Evolutionary conservation across 2,329 filamentous ascomycete species (phyloP).

Genomic region (Aureobasidium sp.): DNA sequence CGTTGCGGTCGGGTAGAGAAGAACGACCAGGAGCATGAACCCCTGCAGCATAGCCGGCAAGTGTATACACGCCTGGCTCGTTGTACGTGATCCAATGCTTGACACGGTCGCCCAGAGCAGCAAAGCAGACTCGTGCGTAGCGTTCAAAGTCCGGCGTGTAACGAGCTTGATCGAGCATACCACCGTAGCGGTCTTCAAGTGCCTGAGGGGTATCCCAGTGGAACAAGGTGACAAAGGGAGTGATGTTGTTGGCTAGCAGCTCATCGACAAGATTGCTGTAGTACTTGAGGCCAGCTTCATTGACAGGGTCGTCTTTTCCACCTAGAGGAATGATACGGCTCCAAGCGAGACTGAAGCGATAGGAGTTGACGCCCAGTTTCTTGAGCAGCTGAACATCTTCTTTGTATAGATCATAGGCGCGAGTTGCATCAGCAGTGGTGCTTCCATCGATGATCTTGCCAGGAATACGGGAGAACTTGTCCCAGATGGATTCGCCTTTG

Average conservation of each 20-base stretch:
- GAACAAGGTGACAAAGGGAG: conserved; percentile 72
- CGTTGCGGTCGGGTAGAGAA: neutral
- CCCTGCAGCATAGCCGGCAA: conserved; percentile 1
- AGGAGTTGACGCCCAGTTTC: conserved; percentile 30
- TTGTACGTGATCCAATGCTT: conserved; percentile 36
- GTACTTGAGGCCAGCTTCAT: conserved; percentile 66
- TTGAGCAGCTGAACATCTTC: conserved; percentile 33
- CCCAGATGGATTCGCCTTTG: conserved; percentile 28
- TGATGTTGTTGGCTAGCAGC: conserved; percentile 65
- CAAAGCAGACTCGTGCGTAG: conserved; percentile 32
- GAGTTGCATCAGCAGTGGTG: conserved; percentile 38
- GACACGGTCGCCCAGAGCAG: conserved; percentile 30
- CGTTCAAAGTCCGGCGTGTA: conserved; percentile 27
- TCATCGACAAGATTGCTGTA: conserved; percentile 74
- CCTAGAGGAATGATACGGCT: conserved; percentile 79
- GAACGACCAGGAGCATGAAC: neutral
- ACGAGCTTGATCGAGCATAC: conserved; percentile 25
- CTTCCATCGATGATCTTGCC: conserved; percentile 26
- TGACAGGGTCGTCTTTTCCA: conserved; percentile 65
- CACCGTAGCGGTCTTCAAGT: conserved; percentile 33
- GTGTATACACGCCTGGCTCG: conserved; percentile 23
- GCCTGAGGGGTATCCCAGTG: conserved; percentile 51
- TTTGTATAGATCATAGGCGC: conserved; percentile 39
- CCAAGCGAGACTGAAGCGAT: conserved; percentile 80
- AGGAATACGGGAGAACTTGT: conserved; percentile 26